These are phyloP conservation scores for Coleophoma eucalyptorum DNA, from an alignment of 2,329 filamentous ascomycete genomes.

Conservation along the genomic window DNA sequence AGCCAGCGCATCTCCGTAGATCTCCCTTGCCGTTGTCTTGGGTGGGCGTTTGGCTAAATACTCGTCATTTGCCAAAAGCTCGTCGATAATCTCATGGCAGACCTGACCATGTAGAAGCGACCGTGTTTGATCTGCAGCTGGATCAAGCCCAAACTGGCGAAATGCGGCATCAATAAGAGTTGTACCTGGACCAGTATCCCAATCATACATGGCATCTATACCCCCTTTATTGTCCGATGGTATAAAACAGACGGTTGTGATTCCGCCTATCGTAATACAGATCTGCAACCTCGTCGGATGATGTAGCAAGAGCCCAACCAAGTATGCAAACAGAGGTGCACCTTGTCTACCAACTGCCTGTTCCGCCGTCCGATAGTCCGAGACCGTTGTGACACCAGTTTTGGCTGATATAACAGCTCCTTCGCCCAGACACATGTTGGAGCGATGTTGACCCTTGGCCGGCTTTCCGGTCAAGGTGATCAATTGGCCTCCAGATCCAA, in stretches of 20 bases:
- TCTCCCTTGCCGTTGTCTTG: constrained; percentile 27
- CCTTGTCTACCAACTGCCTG: constrained; percentile 29
- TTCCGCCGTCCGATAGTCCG: constrained; percentile 28
- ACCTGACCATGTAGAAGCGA: constrained; percentile 20
- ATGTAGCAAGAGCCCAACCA: constrained; percentile 25
- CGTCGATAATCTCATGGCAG: constrained; percentile 25
- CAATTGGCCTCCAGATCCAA: constrained; percentile 26
- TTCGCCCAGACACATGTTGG: constrained; percentile 28
- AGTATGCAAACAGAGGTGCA: constrained; percentile 25
- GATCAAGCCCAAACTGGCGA: constrained; percentile 24
- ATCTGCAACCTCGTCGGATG: constrained; percentile 26
- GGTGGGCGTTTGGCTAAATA: constrained; percentile 23
- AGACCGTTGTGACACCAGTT: constrained; percentile 28
- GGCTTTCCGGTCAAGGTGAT: constrained; percentile 24
- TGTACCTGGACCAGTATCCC: constrained; percentile 28
- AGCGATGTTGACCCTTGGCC: constrained; percentile 24
- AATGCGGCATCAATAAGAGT: constrained; percentile 26
- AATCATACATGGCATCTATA: constrained; percentile 29
- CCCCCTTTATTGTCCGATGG: constrained; percentile 25
- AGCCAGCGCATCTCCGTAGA: constrained; percentile 25
- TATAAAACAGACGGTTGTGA: constrained; percentile 26
- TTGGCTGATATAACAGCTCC: constrained; percentile 29
- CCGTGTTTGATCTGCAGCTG: constrained; percentile 18
- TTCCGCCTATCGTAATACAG: constrained; percentile 26
- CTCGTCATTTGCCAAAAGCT: constrained; percentile 22